Evolutionary conservation across 805 yeast species (phyloP).

Genomic region (Danielia reshetovae): DNA sequence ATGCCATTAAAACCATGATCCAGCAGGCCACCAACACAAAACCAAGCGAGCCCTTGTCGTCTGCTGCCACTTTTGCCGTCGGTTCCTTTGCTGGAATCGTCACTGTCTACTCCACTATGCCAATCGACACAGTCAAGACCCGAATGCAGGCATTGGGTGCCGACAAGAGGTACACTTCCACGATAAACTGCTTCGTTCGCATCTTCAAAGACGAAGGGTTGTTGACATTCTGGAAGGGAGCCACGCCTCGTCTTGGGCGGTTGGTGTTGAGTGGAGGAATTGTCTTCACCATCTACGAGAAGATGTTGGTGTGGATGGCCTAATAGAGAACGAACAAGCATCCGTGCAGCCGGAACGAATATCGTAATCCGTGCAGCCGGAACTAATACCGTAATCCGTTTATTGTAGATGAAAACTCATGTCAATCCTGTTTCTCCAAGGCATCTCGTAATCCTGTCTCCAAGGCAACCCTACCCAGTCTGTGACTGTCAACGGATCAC

Average conservation of each 20-base stretch:
- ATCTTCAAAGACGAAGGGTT: conserved; percentile 87
- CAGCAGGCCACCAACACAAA: conserved; percentile 67
- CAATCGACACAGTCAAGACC: conserved; percentile 92
- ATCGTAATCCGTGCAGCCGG: too few species aligned
- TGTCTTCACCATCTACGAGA: conserved; percentile 93
- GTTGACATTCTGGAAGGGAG: conserved; percentile 94
- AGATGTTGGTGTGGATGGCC: conserved; percentile 62
- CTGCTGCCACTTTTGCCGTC: conserved; percentile 76
- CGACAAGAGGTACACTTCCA: conserved; percentile 61
- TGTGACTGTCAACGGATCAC: not conserved
- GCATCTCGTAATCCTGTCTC: too few species aligned
- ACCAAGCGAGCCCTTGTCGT: conserved; percentile 69
- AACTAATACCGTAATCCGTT: too few species aligned
- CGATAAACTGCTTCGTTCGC: conserved; percentile 75
- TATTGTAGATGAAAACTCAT: too few species aligned
- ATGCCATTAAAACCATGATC: conserved; percentile 73
- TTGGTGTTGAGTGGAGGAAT: conserved; percentile 93
- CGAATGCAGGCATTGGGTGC: conserved; percentile 95
- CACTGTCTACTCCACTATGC: conserved; percentile 92
- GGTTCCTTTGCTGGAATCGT: conserved; percentile 90
- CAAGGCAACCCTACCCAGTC: not conserved
- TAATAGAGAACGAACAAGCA: too few species aligned
- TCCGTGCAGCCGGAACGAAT: too few species aligned
- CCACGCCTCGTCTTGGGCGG: conserved; percentile 94
- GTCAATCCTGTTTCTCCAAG: too few species aligned